These are phyloP conservation scores for Stemphylium beticola DNA, from an alignment of 2,329 filamentous ascomycete genomes.

Conservation along the genomic window DNA sequence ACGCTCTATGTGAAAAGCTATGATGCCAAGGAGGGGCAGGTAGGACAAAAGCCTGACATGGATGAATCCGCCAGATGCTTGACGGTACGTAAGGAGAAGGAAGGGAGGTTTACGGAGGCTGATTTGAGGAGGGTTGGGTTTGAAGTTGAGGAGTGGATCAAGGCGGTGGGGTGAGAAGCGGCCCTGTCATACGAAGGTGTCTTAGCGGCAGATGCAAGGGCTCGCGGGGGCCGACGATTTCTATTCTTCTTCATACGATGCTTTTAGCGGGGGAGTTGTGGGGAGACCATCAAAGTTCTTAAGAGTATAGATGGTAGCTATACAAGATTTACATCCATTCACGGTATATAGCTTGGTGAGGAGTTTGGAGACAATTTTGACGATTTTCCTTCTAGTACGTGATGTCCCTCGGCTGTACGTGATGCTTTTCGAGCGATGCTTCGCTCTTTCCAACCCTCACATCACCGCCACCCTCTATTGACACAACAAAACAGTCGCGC, in stretches of 20 bases:
- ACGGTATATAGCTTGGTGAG: background rate
- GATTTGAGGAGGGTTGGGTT: conserved; percentile 79
- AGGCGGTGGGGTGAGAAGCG: conserved; percentile 26
- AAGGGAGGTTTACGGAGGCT: conserved; percentile 47
- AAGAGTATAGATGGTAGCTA: background rate
- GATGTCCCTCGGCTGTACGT: background rate
- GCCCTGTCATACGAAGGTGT: background rate
- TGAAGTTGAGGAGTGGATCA: conserved; percentile 84
- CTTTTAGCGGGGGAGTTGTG: background rate
- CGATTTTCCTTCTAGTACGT: background rate
- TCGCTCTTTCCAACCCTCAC: background rate
- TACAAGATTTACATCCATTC: background rate
- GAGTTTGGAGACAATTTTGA: background rate
- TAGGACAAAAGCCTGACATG: conserved; percentile 50
- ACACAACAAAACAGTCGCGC: background rate
- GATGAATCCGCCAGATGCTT: conserved; percentile 49
- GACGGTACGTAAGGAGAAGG: conserved; percentile 47
- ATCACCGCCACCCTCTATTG: background rate
- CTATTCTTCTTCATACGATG: background rate
- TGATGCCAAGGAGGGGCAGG: conserved; percentile 33
- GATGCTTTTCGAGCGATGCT: background rate
- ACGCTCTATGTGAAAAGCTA: conserved; percentile 68
- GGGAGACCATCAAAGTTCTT: background rate
- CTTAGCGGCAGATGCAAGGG: background rate
- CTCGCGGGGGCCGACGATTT: background rate